Percentiles rank a stretch among this genome's conserved stretches.
phyloP scores from a whole-genome alignment of 495 filamentous ascomycete species.

The Lepidopterella palustris region DNA sequence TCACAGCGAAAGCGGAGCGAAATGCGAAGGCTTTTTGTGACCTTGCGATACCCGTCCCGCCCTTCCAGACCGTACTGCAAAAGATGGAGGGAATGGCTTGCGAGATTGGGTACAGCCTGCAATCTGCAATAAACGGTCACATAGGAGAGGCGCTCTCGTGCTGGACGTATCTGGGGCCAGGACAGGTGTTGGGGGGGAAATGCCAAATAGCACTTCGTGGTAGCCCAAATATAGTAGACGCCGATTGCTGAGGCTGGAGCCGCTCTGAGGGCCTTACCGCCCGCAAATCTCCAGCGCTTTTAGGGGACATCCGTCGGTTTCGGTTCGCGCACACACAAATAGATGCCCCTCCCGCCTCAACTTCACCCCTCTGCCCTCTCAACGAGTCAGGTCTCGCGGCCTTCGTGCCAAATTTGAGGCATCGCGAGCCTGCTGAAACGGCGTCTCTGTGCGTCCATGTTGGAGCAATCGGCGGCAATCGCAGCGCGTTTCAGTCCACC shows the following conservation, averaged over 20 bases:
- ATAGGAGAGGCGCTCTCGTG: constrained; percentile 16
- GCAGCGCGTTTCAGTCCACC: too few relatives aligned
- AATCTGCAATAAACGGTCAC: background rate
- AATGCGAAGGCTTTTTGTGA: background rate
- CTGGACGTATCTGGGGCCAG: background rate
- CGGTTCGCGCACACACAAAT: background rate
- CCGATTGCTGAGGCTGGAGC: constrained; percentile 3
- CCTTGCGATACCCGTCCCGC: background rate
- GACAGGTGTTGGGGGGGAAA: background rate
- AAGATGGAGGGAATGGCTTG: background rate
- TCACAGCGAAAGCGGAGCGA: background rate
- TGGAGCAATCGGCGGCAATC: too few relatives aligned
- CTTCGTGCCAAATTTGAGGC: background rate
- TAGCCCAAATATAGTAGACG: background rate
- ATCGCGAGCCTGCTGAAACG: background rate
- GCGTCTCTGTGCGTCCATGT: too few relatives aligned
- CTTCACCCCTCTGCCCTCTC: background rate
- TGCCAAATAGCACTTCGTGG: background rate
- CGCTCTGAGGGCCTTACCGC: background rate
- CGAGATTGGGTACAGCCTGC: background rate
- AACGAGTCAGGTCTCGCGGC: background rate
- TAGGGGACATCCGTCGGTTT: background rate
- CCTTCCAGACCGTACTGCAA: background rate
- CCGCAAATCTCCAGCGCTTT: background rate
- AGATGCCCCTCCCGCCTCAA: background rate